Base-by-base conservation (phyloP, 1,284 basidiomycete species). In the Sanghuangporus baumii region DNA sequence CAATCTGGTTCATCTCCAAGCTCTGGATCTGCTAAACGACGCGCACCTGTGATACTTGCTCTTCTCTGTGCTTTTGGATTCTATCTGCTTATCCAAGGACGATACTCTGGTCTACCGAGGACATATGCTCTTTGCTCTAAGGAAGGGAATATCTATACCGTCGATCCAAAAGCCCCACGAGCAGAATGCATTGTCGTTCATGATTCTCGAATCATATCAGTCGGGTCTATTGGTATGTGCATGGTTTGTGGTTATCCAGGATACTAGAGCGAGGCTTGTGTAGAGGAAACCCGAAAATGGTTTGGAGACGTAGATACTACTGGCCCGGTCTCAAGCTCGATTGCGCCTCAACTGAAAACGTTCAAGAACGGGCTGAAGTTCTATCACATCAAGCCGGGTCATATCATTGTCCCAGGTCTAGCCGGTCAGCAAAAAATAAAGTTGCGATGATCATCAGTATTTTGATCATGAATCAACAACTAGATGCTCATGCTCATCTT, bases 401-500 rank as follows among this genome's bases (percentile, higher is more conserved):
- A 80, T 38, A 81, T 86, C 59, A 72, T 91, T 14, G 81, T 91
- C 9, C 89, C 89, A 0, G 89, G 89, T 37, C 77, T 92, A 14
- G 75, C 87, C 71, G 89, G 89, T 87, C 26, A 31, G 26, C 26
- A 31, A 69, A 38, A 18, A 46, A 46, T n/a, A 70, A 37, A 3
- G 4, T 9, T 63, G 3, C 20, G 14, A 60, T 37, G 37, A 38
- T 55, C 20, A 11, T 51, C 3, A 38, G 40, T 47, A 41, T 55
- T 31, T 23, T 23, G 14, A 51, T 43, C 31, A 46, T 47, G 11
- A 14, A 23, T 31, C 55, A 50, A 9, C 34, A 37, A 23, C 20
- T 65, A 89, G 93, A 96, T 73, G 84, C 91, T 0, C 94, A 95
- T 74, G 91, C 87, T 0, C 91, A 93, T 69, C 75, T 92, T 14